phyloP scores from a whole-genome alignment of 768 basidiomycete genomes.

The Trametes punicea region DNA sequence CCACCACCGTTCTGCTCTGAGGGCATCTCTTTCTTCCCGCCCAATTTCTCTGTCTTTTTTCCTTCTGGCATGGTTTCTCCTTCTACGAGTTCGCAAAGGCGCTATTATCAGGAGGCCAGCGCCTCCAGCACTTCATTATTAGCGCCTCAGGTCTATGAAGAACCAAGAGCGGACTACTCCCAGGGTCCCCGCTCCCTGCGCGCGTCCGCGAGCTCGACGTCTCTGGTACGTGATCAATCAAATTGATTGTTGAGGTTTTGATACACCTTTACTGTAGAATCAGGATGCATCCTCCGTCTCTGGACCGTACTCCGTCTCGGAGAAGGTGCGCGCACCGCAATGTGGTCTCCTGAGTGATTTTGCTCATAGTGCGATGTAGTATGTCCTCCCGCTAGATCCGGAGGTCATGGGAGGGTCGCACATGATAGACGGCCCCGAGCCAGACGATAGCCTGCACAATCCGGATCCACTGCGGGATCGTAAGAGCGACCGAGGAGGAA shows the following conservation, averaged over 20 bases:
- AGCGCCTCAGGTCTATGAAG: conserved; percentile 5
- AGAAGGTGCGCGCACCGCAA: conserved; percentile 24
- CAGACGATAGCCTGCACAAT: conserved; percentile 52
- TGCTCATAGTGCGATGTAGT: conserved; percentile 37
- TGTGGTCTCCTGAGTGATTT: background rate
- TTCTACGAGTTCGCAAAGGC: conserved; percentile 4
- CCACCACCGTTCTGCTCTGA: conserved; percentile 32
- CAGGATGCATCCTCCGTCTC: conserved; percentile 21
- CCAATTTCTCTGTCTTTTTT: background rate
- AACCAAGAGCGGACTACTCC: conserved; percentile 21
- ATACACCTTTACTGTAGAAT: background rate
- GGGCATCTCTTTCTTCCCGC: conserved; percentile 39
- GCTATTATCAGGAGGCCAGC: conserved; percentile 20
- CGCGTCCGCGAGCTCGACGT: conserved; percentile 37
- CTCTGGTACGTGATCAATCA: conserved; percentile 38
- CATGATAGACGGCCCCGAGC: conserved; percentile 56
- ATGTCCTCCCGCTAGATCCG: conserved; percentile 62
- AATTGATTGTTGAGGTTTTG: background rate
- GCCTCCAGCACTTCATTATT: conserved; percentile 19
- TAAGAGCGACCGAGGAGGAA: conserved; percentile 35
- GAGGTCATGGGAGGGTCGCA: conserved; percentile 49
- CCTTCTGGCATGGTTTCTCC: conserved; percentile 5
- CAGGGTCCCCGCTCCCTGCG: conserved; percentile 29
- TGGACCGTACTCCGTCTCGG: conserved; percentile 27
- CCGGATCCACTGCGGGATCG: conserved; percentile 40